Percentiles rank a stretch among this genome's conserved stretches.
Evolutionary conservation across 352 stramenopile genomes (phyloP).

Genomic region (Stramenopiles sp.): DNA sequence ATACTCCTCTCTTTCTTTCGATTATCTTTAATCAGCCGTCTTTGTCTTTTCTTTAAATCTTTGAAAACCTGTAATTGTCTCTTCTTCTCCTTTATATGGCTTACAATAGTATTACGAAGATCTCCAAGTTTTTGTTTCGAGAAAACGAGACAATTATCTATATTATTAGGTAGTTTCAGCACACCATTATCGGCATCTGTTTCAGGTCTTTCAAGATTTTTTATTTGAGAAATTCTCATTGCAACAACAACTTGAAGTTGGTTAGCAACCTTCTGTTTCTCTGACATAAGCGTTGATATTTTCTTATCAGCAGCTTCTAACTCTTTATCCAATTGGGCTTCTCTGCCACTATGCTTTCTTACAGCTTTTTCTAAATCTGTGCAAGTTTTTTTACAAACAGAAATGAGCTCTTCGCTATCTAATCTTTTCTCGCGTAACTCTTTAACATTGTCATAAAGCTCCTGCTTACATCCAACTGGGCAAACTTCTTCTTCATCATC

Average conservation of each 20-base stretch:
- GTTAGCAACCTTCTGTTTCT: conserved; percentile 61
- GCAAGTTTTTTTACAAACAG: conserved; percentile 37
- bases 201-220: not conserved
- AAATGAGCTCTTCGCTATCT: conserved; percentile 43
- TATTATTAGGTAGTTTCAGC: not conserved
- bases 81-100: not conserved
- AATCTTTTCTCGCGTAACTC: conserved; percentile 47
- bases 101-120: no score
- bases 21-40: not conserved
- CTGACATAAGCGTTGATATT: conserved; percentile 50
- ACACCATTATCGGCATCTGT: not conserved
- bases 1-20: not conserved
- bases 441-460: conserved; percentile 54
- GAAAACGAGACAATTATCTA: no score
- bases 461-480: conserved; percentile 37
- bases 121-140: no score
- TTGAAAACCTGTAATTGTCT: conserved; percentile 1
- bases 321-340: conserved; percentile 38
- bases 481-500: conserved; percentile 57
- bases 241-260: conserved; percentile 35
- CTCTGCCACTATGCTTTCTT: conserved; percentile 26
- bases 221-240: conserved; percentile 29
- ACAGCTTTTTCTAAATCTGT: conserved; percentile 43
- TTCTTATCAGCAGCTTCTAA: conserved; percentile 18
- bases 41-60: not conserved